Conservation (phyloP, 2,329 filamentous ascomycete species). For the Basipetospora sp. region DNA sequence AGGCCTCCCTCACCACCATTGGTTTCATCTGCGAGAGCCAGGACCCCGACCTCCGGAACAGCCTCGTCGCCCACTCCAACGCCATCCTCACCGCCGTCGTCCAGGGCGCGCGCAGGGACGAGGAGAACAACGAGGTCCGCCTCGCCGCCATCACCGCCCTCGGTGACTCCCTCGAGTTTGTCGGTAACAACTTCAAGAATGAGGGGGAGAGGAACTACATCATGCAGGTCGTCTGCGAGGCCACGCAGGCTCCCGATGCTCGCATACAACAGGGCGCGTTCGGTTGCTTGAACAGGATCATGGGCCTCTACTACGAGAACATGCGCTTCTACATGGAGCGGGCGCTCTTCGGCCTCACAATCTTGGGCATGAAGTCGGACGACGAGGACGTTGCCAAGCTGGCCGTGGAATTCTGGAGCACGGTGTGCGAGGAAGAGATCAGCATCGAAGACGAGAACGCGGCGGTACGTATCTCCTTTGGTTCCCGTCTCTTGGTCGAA, state of each 20-base stretch:
- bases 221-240: conserved; percentile 99
- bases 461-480: conserved; percentile 31
- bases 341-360: conserved; percentile 90
- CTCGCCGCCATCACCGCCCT: conserved; percentile 85
- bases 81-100: conserved; percentile 95
- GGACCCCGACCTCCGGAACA: conserved; percentile 69
- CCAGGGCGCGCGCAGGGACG: conserved; percentile 92
- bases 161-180: conserved; percentile 92
- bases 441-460: conserved; percentile 94
- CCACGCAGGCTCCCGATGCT: conserved; percentile 80
- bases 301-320: conserved; percentile 97
- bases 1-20: conserved; percentile 87
- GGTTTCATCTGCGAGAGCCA: conserved; percentile 97
- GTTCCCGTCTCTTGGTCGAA: too few relatives aligned
- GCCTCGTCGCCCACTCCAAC: conserved; percentile 78
- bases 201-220: conserved; percentile 99
- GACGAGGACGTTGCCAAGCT: conserved; percentile 97
- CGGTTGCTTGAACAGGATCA: conserved; percentile 94
- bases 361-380: conserved; percentile 94
- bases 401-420: conserved; percentile 98
- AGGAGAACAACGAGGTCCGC: conserved; percentile 79
- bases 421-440: conserved; percentile 98
- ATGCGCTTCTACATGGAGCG: conserved; percentile 99
- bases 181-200: conserved; percentile 96
- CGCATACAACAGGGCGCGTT: conserved; percentile 93